phyloP scores from a whole-genome alignment of 768 basidiomycete genomes.

The Lentinula raphanica region DNA sequence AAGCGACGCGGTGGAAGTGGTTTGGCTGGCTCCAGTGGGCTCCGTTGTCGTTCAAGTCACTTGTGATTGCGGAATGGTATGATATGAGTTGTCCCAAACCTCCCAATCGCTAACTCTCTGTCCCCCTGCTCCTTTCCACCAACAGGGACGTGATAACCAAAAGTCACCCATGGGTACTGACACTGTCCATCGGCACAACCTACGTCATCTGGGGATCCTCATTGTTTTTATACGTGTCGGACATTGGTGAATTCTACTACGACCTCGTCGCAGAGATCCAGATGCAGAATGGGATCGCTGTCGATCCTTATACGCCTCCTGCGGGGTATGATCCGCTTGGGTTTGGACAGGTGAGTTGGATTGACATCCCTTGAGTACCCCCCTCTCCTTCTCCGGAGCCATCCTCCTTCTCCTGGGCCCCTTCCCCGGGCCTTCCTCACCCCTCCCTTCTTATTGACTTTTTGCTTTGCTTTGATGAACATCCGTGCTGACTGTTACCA shows the following conservation, averaged over 20 bases:
- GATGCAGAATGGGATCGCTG: not conserved
- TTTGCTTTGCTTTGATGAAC: too few relatives aligned
- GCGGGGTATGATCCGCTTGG: not conserved
- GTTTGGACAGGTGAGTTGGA: not conserved
- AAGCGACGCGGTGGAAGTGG: not conserved
- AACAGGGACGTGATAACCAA: constrained; percentile 9
- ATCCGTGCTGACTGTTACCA: too few relatives aligned
- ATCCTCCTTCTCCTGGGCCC: too few relatives aligned
- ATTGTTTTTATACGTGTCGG: not conserved
- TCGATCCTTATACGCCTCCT: not conserved
- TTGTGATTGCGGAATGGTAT: constrained; percentile 5
- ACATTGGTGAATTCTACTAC: constrained; percentile 3
- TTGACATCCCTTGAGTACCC: not conserved
- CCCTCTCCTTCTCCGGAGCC: too few relatives aligned
- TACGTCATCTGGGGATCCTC: constrained; percentile 8
- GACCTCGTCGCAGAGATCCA: not conserved
- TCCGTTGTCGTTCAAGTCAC: not conserved
- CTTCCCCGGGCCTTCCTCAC: too few relatives aligned
- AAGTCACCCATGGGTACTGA: constrained; percentile 4
- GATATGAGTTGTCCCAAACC: not conserved
- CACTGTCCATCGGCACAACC: not conserved
- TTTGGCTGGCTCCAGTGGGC: constrained; percentile 3
- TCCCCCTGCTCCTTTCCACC: not conserved
- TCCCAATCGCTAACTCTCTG: not conserved
- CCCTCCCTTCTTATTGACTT: too few relatives aligned